A percentile compares a stretch with the other conserved stretches of the same genome.
These are phyloP conservation scores for Pseudozyma sp. DNA, from an alignment of 1,284 basidiomycete genomes.

Conservation along the genomic window DNA sequence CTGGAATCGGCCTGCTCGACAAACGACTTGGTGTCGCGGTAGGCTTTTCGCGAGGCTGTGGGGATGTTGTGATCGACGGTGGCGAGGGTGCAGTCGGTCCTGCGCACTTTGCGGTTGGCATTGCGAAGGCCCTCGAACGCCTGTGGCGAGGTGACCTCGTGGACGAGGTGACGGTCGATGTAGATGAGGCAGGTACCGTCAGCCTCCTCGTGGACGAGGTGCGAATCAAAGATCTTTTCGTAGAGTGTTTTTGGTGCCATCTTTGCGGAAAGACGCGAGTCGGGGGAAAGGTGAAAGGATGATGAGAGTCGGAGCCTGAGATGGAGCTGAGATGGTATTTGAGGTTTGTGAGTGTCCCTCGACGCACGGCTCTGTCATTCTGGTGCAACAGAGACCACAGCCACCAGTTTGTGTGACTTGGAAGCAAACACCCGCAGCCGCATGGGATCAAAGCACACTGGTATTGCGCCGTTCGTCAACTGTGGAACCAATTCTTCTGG, in stretches of 20 bases:
- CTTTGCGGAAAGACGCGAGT: slow-evolving; percentile 12
- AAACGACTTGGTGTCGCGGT: slow-evolving; percentile 65
- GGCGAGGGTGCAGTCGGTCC: slow-evolving; percentile 67
- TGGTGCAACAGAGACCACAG: too few relatives aligned
- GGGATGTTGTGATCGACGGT: slow-evolving; percentile 69
- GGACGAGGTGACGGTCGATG: slow-evolving; percentile 67
- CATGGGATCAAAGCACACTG: background rate
- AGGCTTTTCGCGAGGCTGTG: slow-evolving; percentile 62
- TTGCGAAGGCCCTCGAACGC: slow-evolving; percentile 66
- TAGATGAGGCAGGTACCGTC: slow-evolving; percentile 66
- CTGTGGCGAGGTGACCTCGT: slow-evolving; percentile 68
- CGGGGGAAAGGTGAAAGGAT: background rate
- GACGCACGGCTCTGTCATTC: too few relatives aligned
- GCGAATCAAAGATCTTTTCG: slow-evolving; percentile 67
- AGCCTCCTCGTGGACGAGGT: slow-evolving; percentile 62
- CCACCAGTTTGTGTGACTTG: too few relatives aligned
- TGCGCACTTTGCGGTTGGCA: slow-evolving; percentile 59
- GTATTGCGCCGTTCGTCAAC: slow-evolving; percentile 1
- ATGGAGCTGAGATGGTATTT: background rate
- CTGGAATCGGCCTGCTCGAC: slow-evolving; percentile 65
- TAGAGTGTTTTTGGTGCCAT: slow-evolving; percentile 61
- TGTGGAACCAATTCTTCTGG: slow-evolving; percentile 12
- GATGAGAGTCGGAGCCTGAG: slow-evolving; percentile 1
- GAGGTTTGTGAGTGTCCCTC: slow-evolving; percentile 5
- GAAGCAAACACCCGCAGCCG: too few relatives aligned